These are phyloP conservation scores for Cinnamomum micranthum DNA, from an alignment of 164 flowering plant genomes.

Conservation along the genomic window DNA sequence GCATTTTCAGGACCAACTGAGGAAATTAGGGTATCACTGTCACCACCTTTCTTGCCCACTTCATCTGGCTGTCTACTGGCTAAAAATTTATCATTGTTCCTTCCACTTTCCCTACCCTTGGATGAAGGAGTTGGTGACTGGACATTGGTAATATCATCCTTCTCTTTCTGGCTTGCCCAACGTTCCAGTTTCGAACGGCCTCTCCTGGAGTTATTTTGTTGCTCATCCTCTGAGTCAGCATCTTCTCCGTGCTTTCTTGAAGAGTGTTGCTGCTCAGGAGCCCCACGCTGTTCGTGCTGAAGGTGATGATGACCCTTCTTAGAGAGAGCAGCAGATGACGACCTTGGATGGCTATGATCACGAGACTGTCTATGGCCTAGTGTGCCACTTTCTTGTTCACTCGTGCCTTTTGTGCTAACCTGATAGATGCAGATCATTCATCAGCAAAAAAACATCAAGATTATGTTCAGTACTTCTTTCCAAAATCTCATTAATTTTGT, in stretches of 20 bases:
- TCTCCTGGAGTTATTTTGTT: constrained; percentile 43
- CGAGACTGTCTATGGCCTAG: constrained; percentile 10
- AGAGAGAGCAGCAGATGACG: constrained; percentile 12
- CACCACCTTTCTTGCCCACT: constrained; percentile 26
- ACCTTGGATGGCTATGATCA: constrained; percentile 23
- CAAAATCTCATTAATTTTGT: neutral
- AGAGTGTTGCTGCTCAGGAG: constrained; percentile 23
- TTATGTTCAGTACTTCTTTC: neutral
- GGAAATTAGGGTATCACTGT: constrained; percentile 30
- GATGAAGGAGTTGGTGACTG: constrained; percentile 39
- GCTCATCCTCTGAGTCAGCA: constrained; percentile 74
- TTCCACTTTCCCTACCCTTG: constrained; percentile 43
- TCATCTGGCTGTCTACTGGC: constrained; percentile 34
- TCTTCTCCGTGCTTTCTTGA: constrained; percentile 56
- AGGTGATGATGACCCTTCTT: constrained; percentile 27
- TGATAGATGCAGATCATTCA: constrained; percentile 18
- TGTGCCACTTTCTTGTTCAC: constrained; percentile 25
- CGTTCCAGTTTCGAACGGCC: constrained; percentile 90
- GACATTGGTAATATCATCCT: constrained; percentile 32
- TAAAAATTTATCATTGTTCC: constrained; percentile 29
- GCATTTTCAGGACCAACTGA: constrained; percentile 35
- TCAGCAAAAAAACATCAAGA: constrained; percentile 7
- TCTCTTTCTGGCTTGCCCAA: constrained; percentile 90
- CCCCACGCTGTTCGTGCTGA: constrained; percentile 25
- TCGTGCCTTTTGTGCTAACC: constrained; percentile 31